Conservation (phyloP, 192 early-diverging fungal genomes). For the Podila clonocystis region DNA sequence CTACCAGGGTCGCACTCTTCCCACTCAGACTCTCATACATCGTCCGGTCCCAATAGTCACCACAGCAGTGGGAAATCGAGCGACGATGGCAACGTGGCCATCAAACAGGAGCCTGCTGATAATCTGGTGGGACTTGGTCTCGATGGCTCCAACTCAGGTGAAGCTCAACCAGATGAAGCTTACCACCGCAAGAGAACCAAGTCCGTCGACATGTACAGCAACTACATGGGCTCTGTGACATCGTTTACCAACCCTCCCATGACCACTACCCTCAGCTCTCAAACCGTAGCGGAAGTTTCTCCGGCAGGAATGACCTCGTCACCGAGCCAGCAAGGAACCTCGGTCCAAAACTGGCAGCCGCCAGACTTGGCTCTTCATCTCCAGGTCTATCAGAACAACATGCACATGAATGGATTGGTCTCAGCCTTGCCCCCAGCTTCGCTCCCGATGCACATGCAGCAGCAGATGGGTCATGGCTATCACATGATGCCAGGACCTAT, state of each 20-base stretch:
- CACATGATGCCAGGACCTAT: slow-evolving; percentile 8
- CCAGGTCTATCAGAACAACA: slow-evolving; percentile 42
- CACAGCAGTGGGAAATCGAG: neutral
- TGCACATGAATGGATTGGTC: slow-evolving; percentile 30
- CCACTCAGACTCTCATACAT: slow-evolving; percentile 1
- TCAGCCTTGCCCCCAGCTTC: slow-evolving; percentile 26
- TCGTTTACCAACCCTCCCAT: slow-evolving; percentile 9
- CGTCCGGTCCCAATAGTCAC: neutral
- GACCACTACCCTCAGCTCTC: slow-evolving; percentile 6
- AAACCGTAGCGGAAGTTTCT: neutral
- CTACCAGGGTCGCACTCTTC: slow-evolving; percentile 3
- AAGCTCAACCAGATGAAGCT: slow-evolving; percentile 18
- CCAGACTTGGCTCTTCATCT: slow-evolving; percentile 48
- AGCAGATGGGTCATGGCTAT: slow-evolving; percentile 19
- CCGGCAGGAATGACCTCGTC: slow-evolving; percentile 7
- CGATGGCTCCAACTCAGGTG: slow-evolving; percentile 1
- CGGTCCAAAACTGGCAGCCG: slow-evolving; percentile 49
- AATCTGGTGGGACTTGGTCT: slow-evolving; percentile 34
- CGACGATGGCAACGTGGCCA: neutral
- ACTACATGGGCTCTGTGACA: slow-evolving; percentile 17
- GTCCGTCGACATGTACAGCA: slow-evolving; percentile 50
- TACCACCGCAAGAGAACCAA: slow-evolving; percentile 51
- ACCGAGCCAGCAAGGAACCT: slow-evolving; percentile 19
- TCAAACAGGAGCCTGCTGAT: slow-evolving; percentile 27
- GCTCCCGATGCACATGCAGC: slow-evolving; percentile 40